Conservation (phyloP, 768 basidiomycete species). For the Xerocomellus dryophilus region DNA sequence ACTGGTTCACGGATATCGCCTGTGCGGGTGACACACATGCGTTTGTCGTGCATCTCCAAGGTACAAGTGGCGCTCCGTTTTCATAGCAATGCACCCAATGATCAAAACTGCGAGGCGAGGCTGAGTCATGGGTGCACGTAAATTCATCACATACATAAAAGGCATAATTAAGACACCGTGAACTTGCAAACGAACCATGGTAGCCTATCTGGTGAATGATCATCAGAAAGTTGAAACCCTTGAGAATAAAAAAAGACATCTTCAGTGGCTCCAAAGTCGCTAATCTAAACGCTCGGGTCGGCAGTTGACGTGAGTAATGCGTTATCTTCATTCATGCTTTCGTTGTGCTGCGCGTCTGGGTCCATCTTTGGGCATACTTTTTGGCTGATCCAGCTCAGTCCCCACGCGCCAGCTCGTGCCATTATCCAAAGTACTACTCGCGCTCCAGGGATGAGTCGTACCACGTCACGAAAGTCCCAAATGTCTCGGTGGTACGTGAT, state of each 20-base stretch:
- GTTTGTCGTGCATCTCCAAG: no score
- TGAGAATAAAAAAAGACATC: neutral
- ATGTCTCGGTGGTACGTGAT: slow-evolving; percentile 78
- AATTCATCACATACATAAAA: slow-evolving; percentile 11
- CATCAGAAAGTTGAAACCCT: neutral
- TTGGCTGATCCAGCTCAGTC: slow-evolving; percentile 43
- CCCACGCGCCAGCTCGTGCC: slow-evolving; percentile 56
- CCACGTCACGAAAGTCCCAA: slow-evolving; percentile 77
- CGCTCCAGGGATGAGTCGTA: slow-evolving; percentile 69
- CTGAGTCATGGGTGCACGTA: slow-evolving; percentile 2
- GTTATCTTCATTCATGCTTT: slow-evolving; percentile 1
- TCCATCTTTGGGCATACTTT: slow-evolving; percentile 10
- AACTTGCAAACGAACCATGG: neutral
- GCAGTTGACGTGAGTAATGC: slow-evolving; percentile 14
- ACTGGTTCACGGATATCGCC: no score
- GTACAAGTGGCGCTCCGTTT: no score
- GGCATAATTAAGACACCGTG: neutral
- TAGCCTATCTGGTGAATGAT: neutral
- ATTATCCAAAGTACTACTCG: slow-evolving; percentile 67
- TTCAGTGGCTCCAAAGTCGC: neutral
- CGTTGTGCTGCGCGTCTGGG: neutral
- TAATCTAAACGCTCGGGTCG: slow-evolving; percentile 11
- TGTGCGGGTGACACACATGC: no score
- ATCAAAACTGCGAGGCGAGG: neutral
- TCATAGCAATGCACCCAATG: neutral